These are phyloP conservation scores for Lenzites betulinus DNA, from an alignment of 768 basidiomycete species.

Conservation along the genomic window DNA sequence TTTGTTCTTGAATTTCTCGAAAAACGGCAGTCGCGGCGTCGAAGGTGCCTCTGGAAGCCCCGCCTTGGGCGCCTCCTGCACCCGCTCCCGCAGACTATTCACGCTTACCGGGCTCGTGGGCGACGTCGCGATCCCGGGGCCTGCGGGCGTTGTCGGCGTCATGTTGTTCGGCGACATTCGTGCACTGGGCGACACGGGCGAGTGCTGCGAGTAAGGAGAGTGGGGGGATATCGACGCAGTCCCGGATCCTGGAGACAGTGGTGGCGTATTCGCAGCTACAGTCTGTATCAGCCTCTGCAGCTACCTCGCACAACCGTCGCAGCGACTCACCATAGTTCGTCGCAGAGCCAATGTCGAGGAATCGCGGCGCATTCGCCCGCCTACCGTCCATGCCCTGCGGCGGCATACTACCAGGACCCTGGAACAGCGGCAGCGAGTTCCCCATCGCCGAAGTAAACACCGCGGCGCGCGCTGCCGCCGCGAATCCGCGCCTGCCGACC, in stretches of 20 bases:
- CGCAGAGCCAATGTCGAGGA: constrained; percentile 33
- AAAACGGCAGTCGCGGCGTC: constrained; percentile 49
- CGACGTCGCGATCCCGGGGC: constrained; percentile 15
- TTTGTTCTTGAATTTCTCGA: constrained; percentile 53
- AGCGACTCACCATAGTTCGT: constrained; percentile 26
- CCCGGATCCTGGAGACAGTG: constrained; percentile 30
- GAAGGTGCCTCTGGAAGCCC: constrained; percentile 23
- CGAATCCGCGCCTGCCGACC: constrained; percentile 82
- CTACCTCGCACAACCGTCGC: neutral
- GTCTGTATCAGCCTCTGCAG: neutral
- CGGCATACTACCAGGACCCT: constrained; percentile 7
- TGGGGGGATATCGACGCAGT: constrained; percentile 31
- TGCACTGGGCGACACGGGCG: constrained; percentile 24
- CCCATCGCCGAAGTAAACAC: constrained; percentile 39
- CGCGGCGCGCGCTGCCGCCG: constrained; percentile 69
- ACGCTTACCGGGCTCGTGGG: constrained; percentile 23
- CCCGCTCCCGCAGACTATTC: constrained; percentile 22
- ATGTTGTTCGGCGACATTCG: constrained; percentile 15
- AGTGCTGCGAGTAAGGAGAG: constrained; percentile 28
- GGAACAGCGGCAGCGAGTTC: constrained; percentile 6
- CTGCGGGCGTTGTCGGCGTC: constrained; percentile 23
- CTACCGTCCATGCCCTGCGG: constrained; percentile 33
- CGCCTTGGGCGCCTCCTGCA: constrained; percentile 27
- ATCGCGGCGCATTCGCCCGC: constrained; percentile 35
- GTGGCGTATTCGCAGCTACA: constrained; percentile 28